Base-by-base conservation (phyloP, 352 stramenopile species). In the Globisporangium middletonii region DNA sequence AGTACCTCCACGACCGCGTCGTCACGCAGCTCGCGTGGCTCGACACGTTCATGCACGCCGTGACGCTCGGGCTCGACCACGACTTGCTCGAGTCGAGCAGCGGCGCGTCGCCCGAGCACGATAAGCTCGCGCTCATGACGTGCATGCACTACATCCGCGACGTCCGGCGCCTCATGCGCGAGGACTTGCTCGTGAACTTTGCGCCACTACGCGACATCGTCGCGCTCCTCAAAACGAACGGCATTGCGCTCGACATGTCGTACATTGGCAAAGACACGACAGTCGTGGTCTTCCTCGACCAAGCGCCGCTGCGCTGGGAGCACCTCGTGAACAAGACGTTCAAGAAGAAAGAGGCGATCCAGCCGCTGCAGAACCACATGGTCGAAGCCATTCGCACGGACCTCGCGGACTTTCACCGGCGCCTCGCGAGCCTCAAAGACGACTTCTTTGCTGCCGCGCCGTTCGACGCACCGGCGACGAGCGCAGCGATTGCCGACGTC, bases 251-350 rank as follows among this genome's bases (percentile, higher is more conserved):
- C 33, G 90, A 97, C n/a, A 77, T 91, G 66, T 89, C 85, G 13
- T 88, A 87, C 52, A 72, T 97, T 2, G 83, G 83, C 11, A 90
- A 92, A 26, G 82, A 93, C 33, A 12, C 33, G 4, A 87, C 75
- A n/a, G 84, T 91, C 0, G 33, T 96, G 1, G 65, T 77, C 18
- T 97, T 93, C 50, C 60, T 97, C 16, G 90, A 97, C 33, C 82
- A 94, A 56, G 90, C 79, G 1, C 89, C 89, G 19, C 68, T 97
- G 56, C 78, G 88, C 3, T 98, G 92, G 90, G 89, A 97, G 53
- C 90, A 88, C 42, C 88, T 92, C 63, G 90, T 97, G 4, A 97
- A 97, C 74, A 96, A 96, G 57, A 95, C 89, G 15, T 97, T 96
- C 64, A 86, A 90, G 50, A 95, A 94, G 53, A 98, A 98, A 54